Base-by-base conservation (phyloP, 495 filamentous ascomycete species). In the Pyronema domesticum region DNA sequence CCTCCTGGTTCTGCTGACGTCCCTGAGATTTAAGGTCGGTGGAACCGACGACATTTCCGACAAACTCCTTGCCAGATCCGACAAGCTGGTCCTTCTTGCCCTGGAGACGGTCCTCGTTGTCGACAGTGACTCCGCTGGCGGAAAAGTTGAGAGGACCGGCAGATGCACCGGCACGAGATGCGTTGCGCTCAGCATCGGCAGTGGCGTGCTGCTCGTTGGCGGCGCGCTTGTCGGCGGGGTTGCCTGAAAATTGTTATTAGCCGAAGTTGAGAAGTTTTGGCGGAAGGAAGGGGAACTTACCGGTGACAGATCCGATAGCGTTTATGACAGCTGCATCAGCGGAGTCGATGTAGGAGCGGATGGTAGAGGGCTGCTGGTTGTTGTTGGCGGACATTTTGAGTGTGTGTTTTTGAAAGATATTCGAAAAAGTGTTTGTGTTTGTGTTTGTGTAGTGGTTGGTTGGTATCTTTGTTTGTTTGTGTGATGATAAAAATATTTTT, bases 31-130 rank as follows among this genome's bases (percentile, higher is more conserved):
- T 87, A 46, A 96, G 68, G 45, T 65, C 73, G 70, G 91, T 82
- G 55, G 76, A 76, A 55, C 89, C 89, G 48, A 88, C 56, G 9
- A 86, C 46, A 58, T 80, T 80, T 54, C 89, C 89, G 6, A 93
- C 50, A 33, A 77, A 72, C 64, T 95, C 86, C 76, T 96, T 96
- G 40, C 77, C 81, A 0, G 84, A 78, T 53, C 89, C 89, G 39
- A 88, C 58, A 40, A 83, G 91, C 70, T 96, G 88, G 71, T 94
- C 85, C 78, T 83, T 89, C 39, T 75, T 72, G 35, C 89, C 89
- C 5, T 75, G 67, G 14, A 72, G 66, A 57, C 89, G 84, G 68
- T 88, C 71, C 7, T 79, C 73, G 66, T 86, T 71, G 69, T 94
- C 85, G 60, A 77, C 72, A 39, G 83, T 78, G 46, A 78, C 80